These are phyloP conservation scores for Macadamia integrifolia DNA, from an alignment of 164 flowering plant genomes.

Conservation along the genomic window DNA sequence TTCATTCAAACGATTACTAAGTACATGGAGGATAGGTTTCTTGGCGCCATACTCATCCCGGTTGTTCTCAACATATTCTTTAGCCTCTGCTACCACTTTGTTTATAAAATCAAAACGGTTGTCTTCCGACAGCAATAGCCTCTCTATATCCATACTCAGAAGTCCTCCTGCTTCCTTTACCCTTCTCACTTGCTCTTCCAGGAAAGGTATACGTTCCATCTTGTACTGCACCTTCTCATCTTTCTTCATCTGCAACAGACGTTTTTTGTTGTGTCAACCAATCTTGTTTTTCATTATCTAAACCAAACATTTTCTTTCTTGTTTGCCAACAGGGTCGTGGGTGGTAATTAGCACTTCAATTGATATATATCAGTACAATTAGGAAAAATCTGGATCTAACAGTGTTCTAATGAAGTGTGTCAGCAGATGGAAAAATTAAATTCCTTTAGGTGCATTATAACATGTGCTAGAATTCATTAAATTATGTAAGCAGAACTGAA, in stretches of 20 bases:
- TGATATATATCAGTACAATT: too few relatives aligned
- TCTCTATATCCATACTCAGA: conserved; percentile 63
- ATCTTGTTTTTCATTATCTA: too few relatives aligned
- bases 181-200: conserved; percentile 84
- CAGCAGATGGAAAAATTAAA: too few relatives aligned
- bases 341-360: too few relatives aligned
- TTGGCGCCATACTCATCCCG: conserved; percentile 75
- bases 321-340: too few relatives aligned
- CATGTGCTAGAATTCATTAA: too few relatives aligned
- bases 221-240: conserved; percentile 46
- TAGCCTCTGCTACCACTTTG: conserved; percentile 89
- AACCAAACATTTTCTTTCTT: too few relatives aligned
- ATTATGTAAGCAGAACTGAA: too few relatives aligned
- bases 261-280: too few relatives aligned
- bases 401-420: too few relatives aligned
- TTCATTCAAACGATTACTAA: conserved; percentile 83
- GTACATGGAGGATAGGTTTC: conserved; percentile 84
- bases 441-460: too few relatives aligned
- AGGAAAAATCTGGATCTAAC: too few relatives aligned
- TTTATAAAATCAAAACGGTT: conserved; percentile 84
- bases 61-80: conserved; percentile 62
- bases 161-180: conserved; percentile 56
- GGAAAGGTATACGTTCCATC: conserved; percentile 71
- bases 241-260: conserved; percentile 49
- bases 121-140: conserved; percentile 66